Base-by-base conservation (phyloP, 2,329 filamentous ascomycete species). In the Talaromyces sp. region DNA sequence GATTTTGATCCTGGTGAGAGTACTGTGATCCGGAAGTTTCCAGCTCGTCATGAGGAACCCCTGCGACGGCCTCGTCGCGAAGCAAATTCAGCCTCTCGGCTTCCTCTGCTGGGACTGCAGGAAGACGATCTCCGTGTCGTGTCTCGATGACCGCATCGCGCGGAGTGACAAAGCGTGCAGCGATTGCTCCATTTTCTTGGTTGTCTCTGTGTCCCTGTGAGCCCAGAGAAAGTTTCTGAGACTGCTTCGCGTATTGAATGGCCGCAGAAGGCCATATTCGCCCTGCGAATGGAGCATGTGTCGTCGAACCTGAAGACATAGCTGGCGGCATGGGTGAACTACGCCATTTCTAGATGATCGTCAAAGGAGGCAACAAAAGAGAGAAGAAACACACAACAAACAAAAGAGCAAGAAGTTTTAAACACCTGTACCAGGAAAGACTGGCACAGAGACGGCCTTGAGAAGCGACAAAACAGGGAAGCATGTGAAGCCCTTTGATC, bases 131-230 rank as follows among this genome's bases (percentile, higher is more conserved):
- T 31, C 88, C 88, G 69, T 88, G 83, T 14, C 82, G 81, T 0
- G 88, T 91, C 57, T 87, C 77, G 52, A 92, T 84, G 17, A 92
- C 84, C 0, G 88, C 84, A 70, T 92, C 89, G 54, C 88, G 84
- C 0, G 87, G 83, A 0, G 89, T 92, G 32, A 88, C 76, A 63
- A 61, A 61, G 14, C 55, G 59, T 10, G 55, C 59, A 26, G 59
- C 72, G 71, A 48, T 65, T 68, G 21, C 58, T 6, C 69, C 70
- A 57, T 68, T 56, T 11, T 54, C 59, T 19, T 50, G 29, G 19
- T 61, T 38, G 4, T 29, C 14, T 1, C 48, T 54, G 14, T 51
- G 31, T 6, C 38, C 48, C 14, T 24, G 17, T 9, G 21, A n/a
- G 12, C 50, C 32, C 0, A 61, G 29, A n/a, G 61, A 41, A 24